Evolutionary conservation across 148 eudicot genomes (phyloP).

Genomic region (Polygonum maritimum): DNA sequence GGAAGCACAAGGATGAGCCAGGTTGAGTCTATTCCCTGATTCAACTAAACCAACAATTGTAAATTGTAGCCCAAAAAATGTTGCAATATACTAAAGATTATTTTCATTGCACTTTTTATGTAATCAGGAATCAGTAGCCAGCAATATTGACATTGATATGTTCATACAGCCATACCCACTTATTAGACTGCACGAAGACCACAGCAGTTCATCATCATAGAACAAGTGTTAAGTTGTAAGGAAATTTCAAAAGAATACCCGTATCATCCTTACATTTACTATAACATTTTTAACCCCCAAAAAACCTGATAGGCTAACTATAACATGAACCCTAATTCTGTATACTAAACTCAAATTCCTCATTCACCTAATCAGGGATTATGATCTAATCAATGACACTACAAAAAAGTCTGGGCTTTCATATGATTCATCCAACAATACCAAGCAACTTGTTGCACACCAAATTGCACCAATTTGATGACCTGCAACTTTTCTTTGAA

Average conservation of each 20-base stretch:
- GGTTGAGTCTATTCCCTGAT: background rate
- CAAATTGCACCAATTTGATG: background rate
- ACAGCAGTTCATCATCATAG: constrained; percentile 5
- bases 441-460: background rate
- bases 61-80: background rate
- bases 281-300: background rate
- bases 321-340: background rate
- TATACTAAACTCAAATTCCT: background rate
- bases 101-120: background rate
- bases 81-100: background rate
- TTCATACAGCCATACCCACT: constrained; percentile 1
- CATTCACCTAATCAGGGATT: background rate
- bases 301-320: background rate
- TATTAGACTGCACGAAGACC: background rate
- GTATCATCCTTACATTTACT: background rate
- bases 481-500: background rate
- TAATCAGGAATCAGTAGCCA: constrained; percentile 10
- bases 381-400: background rate
- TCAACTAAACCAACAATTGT: background rate
- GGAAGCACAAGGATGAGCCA: constrained; percentile 1
- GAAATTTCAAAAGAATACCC: background rate
- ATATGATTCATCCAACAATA: background rate
- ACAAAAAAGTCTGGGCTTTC: background rate
- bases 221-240: background rate
- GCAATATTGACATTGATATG: background rate